Conservation (phyloP, 768 basidiomycete species). For the Tremella fuciformis region DNA sequence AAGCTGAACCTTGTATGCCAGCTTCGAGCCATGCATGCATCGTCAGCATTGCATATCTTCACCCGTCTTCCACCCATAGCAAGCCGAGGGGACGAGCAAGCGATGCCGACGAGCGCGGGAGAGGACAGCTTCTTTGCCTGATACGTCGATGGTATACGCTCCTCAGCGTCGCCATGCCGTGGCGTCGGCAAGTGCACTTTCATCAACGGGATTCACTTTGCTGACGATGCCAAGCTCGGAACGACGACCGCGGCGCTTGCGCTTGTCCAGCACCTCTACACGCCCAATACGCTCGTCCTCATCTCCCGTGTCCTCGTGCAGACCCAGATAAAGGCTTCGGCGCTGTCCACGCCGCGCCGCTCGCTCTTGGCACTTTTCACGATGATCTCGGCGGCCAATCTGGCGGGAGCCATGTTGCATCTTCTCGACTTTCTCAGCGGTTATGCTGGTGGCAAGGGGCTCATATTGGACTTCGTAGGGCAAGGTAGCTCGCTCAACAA, state of each 20-base stretch:
- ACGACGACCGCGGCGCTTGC: conserved; percentile 27
- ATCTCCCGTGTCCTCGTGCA: conserved; percentile 30
- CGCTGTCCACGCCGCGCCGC: conserved; percentile 15
- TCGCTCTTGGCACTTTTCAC: conserved; percentile 24
- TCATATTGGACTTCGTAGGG: conserved; percentile 43
- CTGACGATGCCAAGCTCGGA: conserved; percentile 23
- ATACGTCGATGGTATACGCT: conserved; percentile 32
- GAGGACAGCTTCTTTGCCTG: neutral
- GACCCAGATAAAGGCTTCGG: conserved; percentile 28
- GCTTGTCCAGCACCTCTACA: conserved; percentile 37
- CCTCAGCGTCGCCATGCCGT: conserved; percentile 44
- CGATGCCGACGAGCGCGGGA: too few species aligned
- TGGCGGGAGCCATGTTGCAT: conserved; percentile 30
- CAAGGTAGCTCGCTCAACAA: conserved; percentile 27
- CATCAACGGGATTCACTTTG: neutral
- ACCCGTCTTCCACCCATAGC: too few species aligned
- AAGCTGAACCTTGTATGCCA: too few species aligned
- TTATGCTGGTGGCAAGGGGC: conserved; percentile 26
- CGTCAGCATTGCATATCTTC: too few species aligned
- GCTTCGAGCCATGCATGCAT: too few species aligned
- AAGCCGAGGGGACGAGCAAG: too few species aligned
- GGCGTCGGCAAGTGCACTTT: conserved; percentile 27
- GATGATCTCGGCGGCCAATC: conserved; percentile 32
- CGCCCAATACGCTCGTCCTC: conserved; percentile 39
- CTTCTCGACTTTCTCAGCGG: conserved; percentile 31